These are phyloP conservation scores for Dactylonectria estremocensis DNA, from an alignment of 2,329 filamentous ascomycete genomes.

Conservation along the genomic window DNA sequence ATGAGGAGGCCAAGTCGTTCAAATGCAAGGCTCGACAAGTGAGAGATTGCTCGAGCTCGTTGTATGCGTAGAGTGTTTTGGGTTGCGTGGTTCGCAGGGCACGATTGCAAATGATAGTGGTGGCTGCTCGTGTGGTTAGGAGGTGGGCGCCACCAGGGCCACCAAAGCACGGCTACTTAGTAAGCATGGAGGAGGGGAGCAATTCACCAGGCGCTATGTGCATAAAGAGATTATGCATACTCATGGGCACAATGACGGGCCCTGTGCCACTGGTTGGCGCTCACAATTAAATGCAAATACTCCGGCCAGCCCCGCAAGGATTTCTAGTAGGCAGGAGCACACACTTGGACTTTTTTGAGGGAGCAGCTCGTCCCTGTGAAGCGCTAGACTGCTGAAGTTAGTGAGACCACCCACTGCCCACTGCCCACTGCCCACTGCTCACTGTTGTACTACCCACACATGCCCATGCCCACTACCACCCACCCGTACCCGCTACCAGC, in stretches of 20 bases:
- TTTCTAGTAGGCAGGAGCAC: conserved; percentile 24
- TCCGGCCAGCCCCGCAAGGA: conserved; percentile 25
- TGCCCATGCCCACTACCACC: background rate
- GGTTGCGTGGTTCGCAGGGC: conserved; percentile 24
- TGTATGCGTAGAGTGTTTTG: conserved; percentile 9
- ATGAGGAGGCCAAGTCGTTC: conserved; percentile 8
- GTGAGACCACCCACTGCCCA: conserved; percentile 34
- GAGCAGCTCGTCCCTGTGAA: conserved; percentile 28
- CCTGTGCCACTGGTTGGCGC: background rate
- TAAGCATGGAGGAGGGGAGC: conserved; percentile 11
- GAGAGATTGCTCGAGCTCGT: conserved; percentile 10
- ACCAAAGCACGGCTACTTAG: conserved; percentile 20
- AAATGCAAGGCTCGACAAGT: conserved; percentile 20
- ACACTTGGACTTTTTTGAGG: conserved; percentile 6
- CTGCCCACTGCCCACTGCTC: background rate
- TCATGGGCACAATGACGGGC: background rate
- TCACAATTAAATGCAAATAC: conserved; percentile 11
- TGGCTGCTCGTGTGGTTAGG: conserved; percentile 33
- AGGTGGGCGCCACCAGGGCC: conserved; percentile 31
- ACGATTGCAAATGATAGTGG: conserved; percentile 34
- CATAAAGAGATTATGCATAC: conserved; percentile 1
- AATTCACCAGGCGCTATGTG: background rate
- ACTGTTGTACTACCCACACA: too few relatives aligned
- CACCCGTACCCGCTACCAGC: background rate
- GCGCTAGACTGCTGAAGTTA: conserved; percentile 14